Evolutionary conservation across 352 stramenopile genomes (phyloP).

Genomic region (Phytophthora pisi): DNA sequence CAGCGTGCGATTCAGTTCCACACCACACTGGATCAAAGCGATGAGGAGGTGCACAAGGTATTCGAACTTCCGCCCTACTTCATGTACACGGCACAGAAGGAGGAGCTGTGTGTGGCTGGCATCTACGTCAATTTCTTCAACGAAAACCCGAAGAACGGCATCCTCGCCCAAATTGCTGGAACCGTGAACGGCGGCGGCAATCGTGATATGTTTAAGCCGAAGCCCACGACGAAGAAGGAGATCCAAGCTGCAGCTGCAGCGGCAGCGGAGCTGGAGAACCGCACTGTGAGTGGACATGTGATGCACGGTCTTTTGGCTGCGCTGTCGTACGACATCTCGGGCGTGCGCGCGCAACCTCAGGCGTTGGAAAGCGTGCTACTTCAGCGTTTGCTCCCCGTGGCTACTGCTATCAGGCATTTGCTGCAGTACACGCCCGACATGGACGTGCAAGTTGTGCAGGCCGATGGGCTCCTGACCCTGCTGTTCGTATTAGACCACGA

Average conservation of each 20-base stretch:
- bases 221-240: slow-evolving; percentile 44
- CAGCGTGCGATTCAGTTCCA: slow-evolving; percentile 79
- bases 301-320: slow-evolving; percentile 76
- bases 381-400: slow-evolving; percentile 75
- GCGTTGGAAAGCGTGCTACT: slow-evolving; percentile 71
- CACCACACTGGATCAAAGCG: slow-evolving; percentile 55
- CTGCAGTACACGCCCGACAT: slow-evolving; percentile 86
- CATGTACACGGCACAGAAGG: slow-evolving; percentile 82
- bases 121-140: slow-evolving; percentile 93
- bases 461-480: slow-evolving; percentile 72
- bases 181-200: slow-evolving; percentile 53
- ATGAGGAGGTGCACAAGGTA: slow-evolving; percentile 67
- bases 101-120: slow-evolving; percentile 83
- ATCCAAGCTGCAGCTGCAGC: slow-evolving; percentile 43
- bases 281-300: slow-evolving; percentile 66
- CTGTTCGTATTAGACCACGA: slow-evolving; percentile 85
- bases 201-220: slow-evolving; percentile 36
- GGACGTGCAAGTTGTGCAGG: slow-evolving; percentile 82
- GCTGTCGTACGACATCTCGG: slow-evolving; percentile 74
- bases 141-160: slow-evolving; percentile 76
- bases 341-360: slow-evolving; percentile 71
- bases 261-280: slow-evolving; percentile 43
- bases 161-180: slow-evolving; percentile 78
- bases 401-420: slow-evolving; percentile 80
- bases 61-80: slow-evolving; percentile 79